These are phyloP conservation scores for Ricinus communis DNA, from an alignment of 345 rosid genomes.

Conservation along the genomic window DNA sequence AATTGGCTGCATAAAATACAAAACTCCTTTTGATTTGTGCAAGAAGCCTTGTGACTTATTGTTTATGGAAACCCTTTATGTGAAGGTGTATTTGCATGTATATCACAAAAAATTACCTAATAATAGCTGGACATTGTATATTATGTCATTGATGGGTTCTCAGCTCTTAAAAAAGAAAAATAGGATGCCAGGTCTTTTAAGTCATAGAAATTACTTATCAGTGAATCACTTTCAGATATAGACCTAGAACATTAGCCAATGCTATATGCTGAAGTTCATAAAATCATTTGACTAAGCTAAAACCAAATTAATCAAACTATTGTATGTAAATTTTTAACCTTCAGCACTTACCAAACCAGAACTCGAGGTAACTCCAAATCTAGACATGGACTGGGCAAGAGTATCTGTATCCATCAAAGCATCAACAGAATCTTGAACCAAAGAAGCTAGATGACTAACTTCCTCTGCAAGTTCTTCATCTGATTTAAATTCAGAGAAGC, in stretches of 20 bases:
- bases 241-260: not conserved
- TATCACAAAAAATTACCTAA: not conserved
- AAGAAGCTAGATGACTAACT: conserved; percentile 52
- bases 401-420: conserved; percentile 39
- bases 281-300: not conserved
- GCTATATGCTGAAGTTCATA: not conserved
- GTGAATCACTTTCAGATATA: not conserved
- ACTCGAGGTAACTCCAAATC: conserved; percentile 38
- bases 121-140: not conserved
- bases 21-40: too few relatives aligned
- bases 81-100: not conserved
- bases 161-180: not conserved
- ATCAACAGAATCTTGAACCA: conserved; percentile 45
- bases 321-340: not conserved
- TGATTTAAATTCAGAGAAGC: conserved; percentile 43
- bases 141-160: not conserved
- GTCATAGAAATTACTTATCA: not conserved
- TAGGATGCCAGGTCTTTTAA: not conserved
- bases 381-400: conserved; percentile 39
- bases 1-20: not conserved
- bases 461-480: conserved; percentile 59
- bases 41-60: too few relatives aligned
- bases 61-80: too few relatives aligned
- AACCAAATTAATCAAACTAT: not conserved
- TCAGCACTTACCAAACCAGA: conserved; percentile 54